Base-by-base conservation (phyloP, 164 flowering plant species). In the Cinnamomum chago region DNA sequence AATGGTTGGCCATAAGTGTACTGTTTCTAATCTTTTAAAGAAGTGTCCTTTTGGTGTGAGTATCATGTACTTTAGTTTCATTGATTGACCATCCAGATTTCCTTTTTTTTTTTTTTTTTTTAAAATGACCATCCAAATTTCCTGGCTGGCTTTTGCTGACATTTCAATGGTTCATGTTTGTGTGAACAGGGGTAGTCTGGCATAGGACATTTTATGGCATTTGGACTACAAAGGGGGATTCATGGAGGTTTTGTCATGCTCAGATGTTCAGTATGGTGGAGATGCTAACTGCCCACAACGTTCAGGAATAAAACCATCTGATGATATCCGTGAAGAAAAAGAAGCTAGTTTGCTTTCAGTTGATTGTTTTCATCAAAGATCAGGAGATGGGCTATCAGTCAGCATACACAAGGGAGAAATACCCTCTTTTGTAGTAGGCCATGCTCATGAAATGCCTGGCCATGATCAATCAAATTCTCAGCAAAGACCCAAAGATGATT, bases 201-300 rank as follows among this genome's bases (percentile, higher is more conserved):
- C 67, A 47, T 27, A 51, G 27, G 40, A 62, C 65, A 51, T 55
- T 66, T 28, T 67, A 70, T 76, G 77, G 76, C 69, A 67, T 65
- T 67, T 30, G 27, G 60, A 72, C 67, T 70, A 74, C 65, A 70
- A 68, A 73, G 64, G 52, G 72, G 73, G 75, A 67, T 78, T 70
- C n/a, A 89, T 90, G 93, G 90, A 89, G 85, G 86, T 89, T 67
- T 79, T 87, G 78, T 78, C 90, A 64, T 85, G 83, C 80, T 83
- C 90, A 65, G 84, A 77, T 69, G 80, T 86, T 76, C 86, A 80
- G 67, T 82, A 81, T 82, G 86, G 70, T 76, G 84, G 89, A 71
- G 89, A 92, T 64, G 68, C 88, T 62, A 82, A 81, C 77, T 77
- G 86, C 73, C 74, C 88, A 73, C 83, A 86, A 68, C 74, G 72